A percentile compares a stretch with the other conserved stretches of the same genome.
Evolutionary conservation across 768 basidiomycete genomes (phyloP).

Genomic region (Mycena leptocephala): DNA sequence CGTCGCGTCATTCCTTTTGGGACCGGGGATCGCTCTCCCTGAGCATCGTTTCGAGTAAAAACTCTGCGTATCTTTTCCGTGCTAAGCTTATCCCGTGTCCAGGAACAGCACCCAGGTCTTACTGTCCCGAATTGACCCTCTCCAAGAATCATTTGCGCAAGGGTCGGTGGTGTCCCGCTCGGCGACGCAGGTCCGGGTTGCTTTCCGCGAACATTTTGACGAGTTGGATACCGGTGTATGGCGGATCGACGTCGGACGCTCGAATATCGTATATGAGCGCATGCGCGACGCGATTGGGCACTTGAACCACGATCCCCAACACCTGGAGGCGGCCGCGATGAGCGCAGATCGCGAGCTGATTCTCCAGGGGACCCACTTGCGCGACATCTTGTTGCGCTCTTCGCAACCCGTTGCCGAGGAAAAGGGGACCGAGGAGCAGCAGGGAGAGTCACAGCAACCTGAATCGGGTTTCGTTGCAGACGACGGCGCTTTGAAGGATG

Average conservation of each 20-base stretch:
- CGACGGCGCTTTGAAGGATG: constrained; percentile 5
- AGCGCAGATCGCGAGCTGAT: constrained; percentile 64
- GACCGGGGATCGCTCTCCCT: constrained; percentile 75
- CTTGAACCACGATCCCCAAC: constrained; percentile 69
- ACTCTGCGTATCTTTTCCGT: not conserved
- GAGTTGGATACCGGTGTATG: constrained; percentile 65
- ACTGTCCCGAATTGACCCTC: constrained; percentile 75
- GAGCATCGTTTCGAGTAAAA: constrained; percentile 83
- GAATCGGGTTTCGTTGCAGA: not conserved
- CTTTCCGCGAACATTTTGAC: constrained; percentile 66
- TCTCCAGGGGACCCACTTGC: constrained; percentile 79
- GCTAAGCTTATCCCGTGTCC: not conserved
- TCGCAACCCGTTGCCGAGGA: constrained; percentile 57
- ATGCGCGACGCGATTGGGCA: constrained; percentile 79
- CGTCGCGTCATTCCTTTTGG: constrained; percentile 75
- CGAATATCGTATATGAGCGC: constrained; percentile 76
- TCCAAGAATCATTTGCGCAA: constrained; percentile 65
- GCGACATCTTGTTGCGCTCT: constrained; percentile 78
- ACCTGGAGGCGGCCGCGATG: constrained; percentile 51
- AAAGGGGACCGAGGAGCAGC: not conserved
- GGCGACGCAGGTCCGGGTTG: constrained; percentile 69
- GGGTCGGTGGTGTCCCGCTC: constrained; percentile 71
- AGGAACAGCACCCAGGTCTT: constrained; percentile 84
- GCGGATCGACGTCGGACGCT: constrained; percentile 81
- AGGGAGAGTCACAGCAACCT: not conserved